Conservation (phyloP, 2,329 filamentous ascomycete genomes). For the Zalaria obscura region DNA sequence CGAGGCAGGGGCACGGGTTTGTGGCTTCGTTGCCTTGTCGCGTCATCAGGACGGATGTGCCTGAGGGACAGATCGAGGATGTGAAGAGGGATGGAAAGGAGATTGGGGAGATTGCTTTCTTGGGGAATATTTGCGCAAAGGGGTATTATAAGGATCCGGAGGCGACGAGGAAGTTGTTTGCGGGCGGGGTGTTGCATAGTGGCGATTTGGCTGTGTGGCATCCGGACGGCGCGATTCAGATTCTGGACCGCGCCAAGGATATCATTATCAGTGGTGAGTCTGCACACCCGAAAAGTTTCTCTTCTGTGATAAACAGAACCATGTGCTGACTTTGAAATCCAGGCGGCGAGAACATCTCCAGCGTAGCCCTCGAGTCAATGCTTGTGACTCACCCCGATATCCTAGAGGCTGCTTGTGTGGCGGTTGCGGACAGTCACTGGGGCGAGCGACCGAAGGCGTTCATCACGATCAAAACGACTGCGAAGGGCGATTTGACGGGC, state of each 20-base stretch:
- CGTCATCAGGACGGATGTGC: slow-evolving; percentile 64
- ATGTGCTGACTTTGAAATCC: neutral
- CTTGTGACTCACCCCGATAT: slow-evolving; percentile 77
- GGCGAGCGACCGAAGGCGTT: slow-evolving; percentile 94
- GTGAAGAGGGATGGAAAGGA: slow-evolving; percentile 58
- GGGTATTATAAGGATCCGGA: slow-evolving; percentile 85
- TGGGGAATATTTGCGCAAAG: slow-evolving; percentile 81
- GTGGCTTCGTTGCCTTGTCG: slow-evolving; percentile 68
- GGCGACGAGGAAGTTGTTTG: slow-evolving; percentile 76
- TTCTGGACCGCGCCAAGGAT: slow-evolving; percentile 87
- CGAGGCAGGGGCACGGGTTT: slow-evolving; percentile 85
- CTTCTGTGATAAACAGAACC: neutral
- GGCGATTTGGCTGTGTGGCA: slow-evolving; percentile 92
- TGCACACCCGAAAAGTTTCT: neutral
- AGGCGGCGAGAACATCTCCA: slow-evolving; percentile 96
- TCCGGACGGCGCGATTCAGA: slow-evolving; percentile 78
- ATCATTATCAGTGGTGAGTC: slow-evolving; percentile 83
- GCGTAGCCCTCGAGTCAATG: slow-evolving; percentile 81
- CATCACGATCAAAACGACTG: slow-evolving; percentile 63
- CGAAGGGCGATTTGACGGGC: slow-evolving; percentile 34
- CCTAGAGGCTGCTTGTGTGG: slow-evolving; percentile 82
- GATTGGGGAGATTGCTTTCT: slow-evolving; percentile 74
- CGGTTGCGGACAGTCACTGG: slow-evolving; percentile 79
- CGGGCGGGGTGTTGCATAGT: slow-evolving; percentile 72
- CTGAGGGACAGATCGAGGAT: slow-evolving; percentile 48